Percentiles rank a stretch among this genome's conserved stretches.
Evolutionary conservation across 768 basidiomycete species (phyloP).

Genomic region (Pleurotus platypus): DNA sequence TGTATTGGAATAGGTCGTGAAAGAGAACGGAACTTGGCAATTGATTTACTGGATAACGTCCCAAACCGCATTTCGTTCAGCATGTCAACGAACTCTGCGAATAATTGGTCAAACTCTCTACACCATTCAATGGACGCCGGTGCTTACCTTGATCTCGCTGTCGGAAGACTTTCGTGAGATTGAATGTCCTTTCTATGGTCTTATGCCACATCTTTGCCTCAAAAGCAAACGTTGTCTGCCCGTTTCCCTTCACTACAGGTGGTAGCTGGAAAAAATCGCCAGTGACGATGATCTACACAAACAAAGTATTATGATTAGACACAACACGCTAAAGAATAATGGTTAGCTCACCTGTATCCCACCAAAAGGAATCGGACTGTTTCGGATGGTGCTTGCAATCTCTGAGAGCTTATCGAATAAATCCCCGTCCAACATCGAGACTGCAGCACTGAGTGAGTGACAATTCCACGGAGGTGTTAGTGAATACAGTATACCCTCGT

Average conservation of each 20-base stretch:
- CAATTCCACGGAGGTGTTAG: background rate
- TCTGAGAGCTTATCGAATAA: slow-evolving; percentile 86
- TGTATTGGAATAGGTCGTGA: slow-evolving; percentile 67
- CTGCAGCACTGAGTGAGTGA: slow-evolving; percentile 35
- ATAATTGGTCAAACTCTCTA: background rate
- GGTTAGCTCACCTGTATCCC: slow-evolving; percentile 75
- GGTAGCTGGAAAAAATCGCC: slow-evolving; percentile 99
- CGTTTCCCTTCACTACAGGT: slow-evolving; percentile 70
- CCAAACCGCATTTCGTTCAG: slow-evolving; percentile 99
- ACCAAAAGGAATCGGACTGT: slow-evolving; percentile 74
- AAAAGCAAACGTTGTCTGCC: slow-evolving; percentile 81
- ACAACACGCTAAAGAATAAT: background rate
- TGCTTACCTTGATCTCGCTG: slow-evolving; percentile 84
- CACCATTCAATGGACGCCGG: background rate
- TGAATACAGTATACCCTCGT: slow-evolving; percentile 54
- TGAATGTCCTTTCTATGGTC: slow-evolving; percentile 78
- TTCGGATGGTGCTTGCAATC: slow-evolving; percentile 65
- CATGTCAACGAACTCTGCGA: slow-evolving; percentile 88
- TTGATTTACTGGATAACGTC: slow-evolving; percentile 56
- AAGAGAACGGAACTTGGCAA: slow-evolving; percentile 67
- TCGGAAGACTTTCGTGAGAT: slow-evolving; percentile 92
- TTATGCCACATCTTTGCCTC: slow-evolving; percentile 79
- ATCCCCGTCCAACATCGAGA: slow-evolving; percentile 96
- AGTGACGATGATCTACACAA: slow-evolving; percentile 81
- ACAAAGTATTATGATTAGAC: background rate